A percentile compares a stretch with the other conserved stretches of the same genome.
phyloP scores from a whole-genome alignment of 345 rosid genomes.

The Sapria himalayana region DNA sequence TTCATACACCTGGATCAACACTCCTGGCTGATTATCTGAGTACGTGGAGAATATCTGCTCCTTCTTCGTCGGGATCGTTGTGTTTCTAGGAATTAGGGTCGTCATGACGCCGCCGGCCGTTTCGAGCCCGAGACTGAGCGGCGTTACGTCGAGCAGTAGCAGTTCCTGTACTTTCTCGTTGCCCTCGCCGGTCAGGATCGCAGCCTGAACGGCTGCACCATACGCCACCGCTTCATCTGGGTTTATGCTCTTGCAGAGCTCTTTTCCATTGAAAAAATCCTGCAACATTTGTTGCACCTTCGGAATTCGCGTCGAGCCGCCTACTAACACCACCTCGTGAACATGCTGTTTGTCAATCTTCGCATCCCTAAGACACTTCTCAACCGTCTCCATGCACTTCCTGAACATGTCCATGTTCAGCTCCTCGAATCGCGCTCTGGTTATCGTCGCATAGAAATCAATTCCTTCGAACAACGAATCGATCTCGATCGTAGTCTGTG shows the following conservation, averaged over 20 bases:
- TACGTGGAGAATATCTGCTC: constrained; percentile 25
- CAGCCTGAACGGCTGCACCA: constrained; percentile 30
- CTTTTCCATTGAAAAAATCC: constrained; percentile 27
- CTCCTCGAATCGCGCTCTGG: constrained; percentile 29
- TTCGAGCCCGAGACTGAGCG: constrained; percentile 23
- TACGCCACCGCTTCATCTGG: constrained; percentile 29
- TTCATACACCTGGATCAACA: constrained; percentile 27
- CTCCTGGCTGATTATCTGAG: constrained; percentile 21
- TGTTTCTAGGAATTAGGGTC: constrained; percentile 21
- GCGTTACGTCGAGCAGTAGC: constrained; percentile 21
- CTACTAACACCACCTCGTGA: constrained; percentile 22
- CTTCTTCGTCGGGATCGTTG: constrained; percentile 22
- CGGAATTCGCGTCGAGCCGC: constrained; percentile 30
- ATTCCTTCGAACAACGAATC: constrained; percentile 27
- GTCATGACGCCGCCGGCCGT: constrained; percentile 34
- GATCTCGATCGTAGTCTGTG: constrained; percentile 25
- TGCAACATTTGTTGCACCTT: constrained; percentile 24
- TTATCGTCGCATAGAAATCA: constrained; percentile 20
- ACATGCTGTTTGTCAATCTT: constrained; percentile 20
- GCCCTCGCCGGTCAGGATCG: constrained; percentile 24
- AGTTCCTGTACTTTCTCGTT: constrained; percentile 24
- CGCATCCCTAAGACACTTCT: constrained; percentile 18
- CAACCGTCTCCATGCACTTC: constrained; percentile 32
- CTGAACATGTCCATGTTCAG: constrained; percentile 28
- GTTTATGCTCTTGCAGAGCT: constrained; percentile 26